Evolutionary conservation across 768 basidiomycete species (phyloP).

Genomic region (Clitopilus hobsonii): DNA sequence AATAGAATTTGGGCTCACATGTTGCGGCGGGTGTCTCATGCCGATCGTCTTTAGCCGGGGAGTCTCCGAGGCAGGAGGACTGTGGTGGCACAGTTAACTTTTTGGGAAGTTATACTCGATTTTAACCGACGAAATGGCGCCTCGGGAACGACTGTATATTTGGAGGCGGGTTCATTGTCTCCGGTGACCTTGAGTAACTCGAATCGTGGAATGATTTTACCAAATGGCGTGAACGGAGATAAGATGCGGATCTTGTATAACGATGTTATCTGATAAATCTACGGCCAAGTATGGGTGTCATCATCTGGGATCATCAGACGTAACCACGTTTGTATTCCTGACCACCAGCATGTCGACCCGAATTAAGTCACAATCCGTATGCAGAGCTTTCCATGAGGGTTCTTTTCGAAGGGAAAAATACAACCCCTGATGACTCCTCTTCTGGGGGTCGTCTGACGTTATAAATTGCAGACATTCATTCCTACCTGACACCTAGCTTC

Average conservation of each 20-base stretch:
- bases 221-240: slow-evolving; percentile 1
- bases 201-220: background rate
- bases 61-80: background rate
- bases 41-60: background rate
- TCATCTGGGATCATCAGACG: background rate
- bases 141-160: background rate
- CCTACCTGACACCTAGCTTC: background rate
- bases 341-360: background rate
- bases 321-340: background rate
- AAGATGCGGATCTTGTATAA: slow-evolving; percentile 1
- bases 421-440: background rate
- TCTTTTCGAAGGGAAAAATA: background rate
- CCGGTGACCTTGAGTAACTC: background rate
- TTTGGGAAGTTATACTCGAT: background rate
- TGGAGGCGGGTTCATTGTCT: background rate
- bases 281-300: background rate
- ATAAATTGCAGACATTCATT: background rate
- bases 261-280: slow-evolving; percentile 10
- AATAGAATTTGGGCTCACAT: background rate
- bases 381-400: background rate
- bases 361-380: background rate
- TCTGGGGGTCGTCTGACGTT: background rate
- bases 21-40: background rate
- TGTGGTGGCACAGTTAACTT: background rate
- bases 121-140: background rate